Evolutionary conservation across 495 filamentous ascomycete genomes (phyloP).

Genomic region (Lentithecium fluviatile): DNA sequence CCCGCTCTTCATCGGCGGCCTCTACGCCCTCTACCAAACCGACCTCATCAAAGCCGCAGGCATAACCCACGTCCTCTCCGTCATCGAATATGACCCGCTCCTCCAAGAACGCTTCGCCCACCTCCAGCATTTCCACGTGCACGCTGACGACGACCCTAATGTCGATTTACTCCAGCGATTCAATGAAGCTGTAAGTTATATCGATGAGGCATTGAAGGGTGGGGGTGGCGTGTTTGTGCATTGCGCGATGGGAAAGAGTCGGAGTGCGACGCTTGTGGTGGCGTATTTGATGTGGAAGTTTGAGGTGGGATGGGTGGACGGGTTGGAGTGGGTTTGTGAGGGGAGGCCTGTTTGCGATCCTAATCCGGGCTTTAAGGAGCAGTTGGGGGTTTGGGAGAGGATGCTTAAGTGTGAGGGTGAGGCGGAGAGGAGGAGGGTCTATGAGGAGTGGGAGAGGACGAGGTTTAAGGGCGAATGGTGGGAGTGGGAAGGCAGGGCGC

Average conservation of each 20-base stretch:
- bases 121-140: constrained; percentile 35
- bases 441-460: constrained; percentile 33
- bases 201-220: constrained; percentile 25
- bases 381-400: constrained; percentile 28
- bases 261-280: constrained; percentile 35
- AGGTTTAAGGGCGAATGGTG: constrained; percentile 34
- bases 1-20: constrained; percentile 41
- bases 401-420: constrained; percentile 31
- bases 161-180: constrained; percentile 38
- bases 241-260: constrained; percentile 42
- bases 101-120: constrained; percentile 31
- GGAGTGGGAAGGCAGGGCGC: constrained; percentile 32
- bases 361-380: constrained; percentile 41
- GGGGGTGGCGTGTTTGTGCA: constrained; percentile 40
- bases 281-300: constrained; percentile 39
- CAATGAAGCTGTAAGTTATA: constrained; percentile 22
- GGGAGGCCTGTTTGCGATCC: constrained; percentile 38
- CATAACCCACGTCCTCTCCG: constrained; percentile 40
- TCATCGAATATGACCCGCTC: constrained; percentile 34
- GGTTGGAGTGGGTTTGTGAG: constrained; percentile 35
- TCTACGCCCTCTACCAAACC: constrained; percentile 41
- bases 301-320: constrained; percentile 19
- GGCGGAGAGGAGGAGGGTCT: constrained; percentile 13
- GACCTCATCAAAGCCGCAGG: constrained; percentile 31
- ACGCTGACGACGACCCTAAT: constrained; percentile 39